These are phyloP conservation scores for Serendipita sp. DNA, from an alignment of 768 basidiomycete genomes.

Conservation along the genomic window DNA sequence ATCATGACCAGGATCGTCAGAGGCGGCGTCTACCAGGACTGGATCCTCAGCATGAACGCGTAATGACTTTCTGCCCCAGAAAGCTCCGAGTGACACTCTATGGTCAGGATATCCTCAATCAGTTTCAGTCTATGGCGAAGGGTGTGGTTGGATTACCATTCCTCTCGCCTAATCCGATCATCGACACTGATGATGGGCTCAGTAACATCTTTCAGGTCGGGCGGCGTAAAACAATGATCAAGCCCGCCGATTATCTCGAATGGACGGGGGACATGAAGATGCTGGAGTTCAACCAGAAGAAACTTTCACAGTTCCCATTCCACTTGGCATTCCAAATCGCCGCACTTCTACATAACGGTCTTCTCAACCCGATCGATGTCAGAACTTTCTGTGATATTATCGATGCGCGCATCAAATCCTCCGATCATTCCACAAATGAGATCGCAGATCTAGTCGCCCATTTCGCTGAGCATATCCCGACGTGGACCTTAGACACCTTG, in stretches of 20 bases:
- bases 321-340: slow-evolving; percentile 63
- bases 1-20: neutral
- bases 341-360: slow-evolving; percentile 43
- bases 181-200: neutral
- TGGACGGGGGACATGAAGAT: neutral
- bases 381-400: neutral
- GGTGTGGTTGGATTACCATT: neutral
- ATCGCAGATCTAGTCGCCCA: neutral
- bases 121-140: neutral
- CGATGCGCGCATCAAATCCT: neutral
- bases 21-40: neutral
- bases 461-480: neutral
- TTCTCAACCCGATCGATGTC: slow-evolving; percentile 46
- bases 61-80: neutral
- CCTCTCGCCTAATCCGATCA: neutral
- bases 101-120: neutral
- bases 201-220: neutral
- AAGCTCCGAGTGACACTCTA: neutral
- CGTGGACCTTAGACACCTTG: neutral
- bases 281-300: slow-evolving; percentile 15
- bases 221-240: neutral
- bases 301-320: slow-evolving; percentile 40
- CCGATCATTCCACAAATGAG: neutral
- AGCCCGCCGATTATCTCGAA: neutral
- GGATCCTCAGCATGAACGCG: neutral